A percentile compares a stretch with the other conserved stretches of the same genome.
Conservation (phyloP, 345 rosid genomes). For the Euphorbia pulcherrima region DNA sequence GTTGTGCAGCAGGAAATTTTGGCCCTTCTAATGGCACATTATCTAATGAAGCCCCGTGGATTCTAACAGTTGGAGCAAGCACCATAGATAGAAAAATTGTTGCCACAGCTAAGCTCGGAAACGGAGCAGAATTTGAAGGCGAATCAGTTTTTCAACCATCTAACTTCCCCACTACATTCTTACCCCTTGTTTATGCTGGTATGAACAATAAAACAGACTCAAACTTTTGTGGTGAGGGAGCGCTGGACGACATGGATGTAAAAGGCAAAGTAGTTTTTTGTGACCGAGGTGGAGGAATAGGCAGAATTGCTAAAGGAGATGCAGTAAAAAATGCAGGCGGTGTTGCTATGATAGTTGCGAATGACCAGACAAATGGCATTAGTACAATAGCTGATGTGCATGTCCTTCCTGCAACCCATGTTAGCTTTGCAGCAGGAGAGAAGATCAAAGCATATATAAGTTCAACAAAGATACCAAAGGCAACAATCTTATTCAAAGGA, state of each 20-base stretch:
- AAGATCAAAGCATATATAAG: conserved; percentile 13
- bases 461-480: not conserved
- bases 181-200: conserved; percentile 7
- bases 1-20: conserved; percentile 34
- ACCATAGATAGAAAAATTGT: conserved; percentile 28
- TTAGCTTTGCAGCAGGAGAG: not conserved
- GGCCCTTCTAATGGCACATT: conserved; percentile 24
- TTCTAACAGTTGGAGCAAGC: conserved; percentile 39
- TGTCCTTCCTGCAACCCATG: conserved; percentile 14
- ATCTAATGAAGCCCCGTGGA: conserved; percentile 34
- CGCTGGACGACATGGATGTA: not conserved
- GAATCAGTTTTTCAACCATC: conserved; percentile 14
- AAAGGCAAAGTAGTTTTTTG: conserved; percentile 16
- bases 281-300: conserved; percentile 1
- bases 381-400: conserved; percentile 12
- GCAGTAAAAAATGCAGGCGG: conserved; percentile 14
- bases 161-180: not conserved
- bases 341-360: conserved; percentile 17
- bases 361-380: conserved; percentile 1
- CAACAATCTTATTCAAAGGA: conserved; percentile 9
- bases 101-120: conserved; percentile 29
- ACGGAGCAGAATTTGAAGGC: conserved; percentile 7
- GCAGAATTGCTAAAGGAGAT: conserved; percentile 11
- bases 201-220: not conserved
- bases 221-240: not conserved